These are phyloP conservation scores for Picochlorum sp. DNA, from an alignment of 139 green algal species.

Conservation along the genomic window DNA sequence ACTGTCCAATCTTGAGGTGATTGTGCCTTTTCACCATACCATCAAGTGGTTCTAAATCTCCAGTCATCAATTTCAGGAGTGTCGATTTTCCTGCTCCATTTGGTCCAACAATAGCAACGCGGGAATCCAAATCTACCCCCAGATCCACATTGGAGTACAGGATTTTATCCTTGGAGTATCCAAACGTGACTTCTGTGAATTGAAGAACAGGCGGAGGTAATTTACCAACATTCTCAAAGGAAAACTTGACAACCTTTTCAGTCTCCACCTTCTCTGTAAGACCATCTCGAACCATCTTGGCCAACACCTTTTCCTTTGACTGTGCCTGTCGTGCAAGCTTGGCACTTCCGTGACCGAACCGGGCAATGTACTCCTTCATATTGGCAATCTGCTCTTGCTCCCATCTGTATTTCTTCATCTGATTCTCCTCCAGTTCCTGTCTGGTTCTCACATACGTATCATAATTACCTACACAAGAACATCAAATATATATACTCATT, in stretches of 20 bases:
- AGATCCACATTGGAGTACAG: conserved; percentile 80
- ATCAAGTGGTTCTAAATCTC: conserved; percentile 73
- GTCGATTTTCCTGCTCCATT: conserved; percentile 86
- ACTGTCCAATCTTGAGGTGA: conserved; percentile 85
- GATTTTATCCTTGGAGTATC: conserved; percentile 60
- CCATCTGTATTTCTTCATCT: conserved; percentile 92
- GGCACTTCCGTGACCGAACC: conserved; percentile 80
- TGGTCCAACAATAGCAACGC: conserved; percentile 71
- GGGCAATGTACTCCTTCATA: conserved; percentile 87
- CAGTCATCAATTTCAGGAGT: conserved; percentile 96
- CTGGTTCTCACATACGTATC: conserved; percentile 82
- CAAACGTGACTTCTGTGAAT: conserved; percentile 74
- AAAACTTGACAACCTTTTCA: conserved; percentile 71
- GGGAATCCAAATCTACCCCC: conserved; percentile 88
- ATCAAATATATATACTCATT: neutral
- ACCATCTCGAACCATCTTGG: conserved; percentile 85
- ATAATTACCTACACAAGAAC: conserved; percentile 58
- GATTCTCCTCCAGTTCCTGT: conserved; percentile 83
- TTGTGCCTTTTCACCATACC: conserved; percentile 92
- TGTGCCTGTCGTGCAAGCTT: conserved; percentile 87
- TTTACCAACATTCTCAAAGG: conserved; percentile 84
- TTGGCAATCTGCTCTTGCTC: conserved; percentile 49
- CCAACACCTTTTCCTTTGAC: conserved; percentile 92
- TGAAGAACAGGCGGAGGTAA: conserved; percentile 89
- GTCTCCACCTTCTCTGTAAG: conserved; percentile 72